phyloP scores from a whole-genome alignment of 2,329 filamentous ascomycete species.

The Colletotrichum eremochloae region DNA sequence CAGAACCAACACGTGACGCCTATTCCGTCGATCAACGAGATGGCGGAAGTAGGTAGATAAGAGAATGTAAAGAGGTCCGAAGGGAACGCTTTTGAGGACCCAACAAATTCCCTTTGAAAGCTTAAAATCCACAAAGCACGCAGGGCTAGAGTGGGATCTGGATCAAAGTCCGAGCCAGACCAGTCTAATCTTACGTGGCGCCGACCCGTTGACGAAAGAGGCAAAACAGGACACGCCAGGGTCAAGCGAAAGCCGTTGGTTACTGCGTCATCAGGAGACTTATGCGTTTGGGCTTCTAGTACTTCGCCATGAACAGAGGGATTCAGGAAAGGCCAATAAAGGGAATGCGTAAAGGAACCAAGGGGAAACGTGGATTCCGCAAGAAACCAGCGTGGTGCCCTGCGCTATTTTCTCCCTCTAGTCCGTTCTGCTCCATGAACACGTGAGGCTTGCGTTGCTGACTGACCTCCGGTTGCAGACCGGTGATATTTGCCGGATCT shows the following conservation, averaged over 20 bases:
- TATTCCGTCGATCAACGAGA: not conserved
- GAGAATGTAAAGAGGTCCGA: not conserved
- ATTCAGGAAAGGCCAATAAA: not conserved
- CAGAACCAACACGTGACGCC: not conserved
- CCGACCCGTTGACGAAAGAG: not conserved
- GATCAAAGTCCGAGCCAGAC: not conserved
- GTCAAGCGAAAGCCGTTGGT: conserved; percentile 4
- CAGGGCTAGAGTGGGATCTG: not conserved
- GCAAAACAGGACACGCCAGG: not conserved
- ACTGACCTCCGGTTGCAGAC: conserved; percentile 5
- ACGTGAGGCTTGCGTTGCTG: not conserved
- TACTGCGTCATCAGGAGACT: not conserved
- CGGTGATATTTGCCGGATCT: not conserved
- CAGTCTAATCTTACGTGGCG: not conserved
- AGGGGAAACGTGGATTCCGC: not conserved
- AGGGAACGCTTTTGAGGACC: not conserved
- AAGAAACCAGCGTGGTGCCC: not conserved
- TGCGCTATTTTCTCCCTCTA: not conserved
- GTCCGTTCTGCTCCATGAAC: not conserved
- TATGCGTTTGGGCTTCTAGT: not conserved
- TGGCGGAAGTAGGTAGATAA: not conserved
- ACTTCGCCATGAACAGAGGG: not conserved
- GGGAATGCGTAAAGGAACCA: not conserved
- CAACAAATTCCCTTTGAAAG: not conserved
- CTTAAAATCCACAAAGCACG: not conserved